phyloP scores from a whole-genome alignment of 140 eudicot species.

The Anethum foeniculum region DNA sequence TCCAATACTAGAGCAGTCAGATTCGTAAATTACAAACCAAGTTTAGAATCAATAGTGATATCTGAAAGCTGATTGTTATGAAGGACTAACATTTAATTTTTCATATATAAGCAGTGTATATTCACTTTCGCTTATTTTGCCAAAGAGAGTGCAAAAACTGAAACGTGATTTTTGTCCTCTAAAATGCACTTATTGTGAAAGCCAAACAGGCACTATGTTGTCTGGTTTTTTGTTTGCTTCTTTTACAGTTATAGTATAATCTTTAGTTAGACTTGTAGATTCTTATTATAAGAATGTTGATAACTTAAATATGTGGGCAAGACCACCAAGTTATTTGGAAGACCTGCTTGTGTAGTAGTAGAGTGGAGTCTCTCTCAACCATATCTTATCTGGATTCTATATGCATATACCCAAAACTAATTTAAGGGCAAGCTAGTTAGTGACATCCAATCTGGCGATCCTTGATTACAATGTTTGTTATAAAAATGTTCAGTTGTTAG shows the following conservation, averaged over 20 bases:
- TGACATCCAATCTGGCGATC: background rate
- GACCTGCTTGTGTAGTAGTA: background rate
- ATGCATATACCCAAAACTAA: background rate
- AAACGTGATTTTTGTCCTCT: too few species aligned
- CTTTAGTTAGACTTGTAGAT: background rate
- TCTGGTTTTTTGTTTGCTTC: background rate
- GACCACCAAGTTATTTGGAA: background rate
- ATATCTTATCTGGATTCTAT: background rate
- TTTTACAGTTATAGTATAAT: background rate
- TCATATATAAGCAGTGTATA: too few species aligned
- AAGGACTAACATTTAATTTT: too few species aligned
- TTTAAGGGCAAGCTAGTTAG: background rate
- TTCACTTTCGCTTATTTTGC: too few species aligned
- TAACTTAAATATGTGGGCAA: background rate
- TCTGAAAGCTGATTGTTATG: too few species aligned
- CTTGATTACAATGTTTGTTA: background rate
- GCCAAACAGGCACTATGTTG: background rate
- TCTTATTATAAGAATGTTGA: background rate
- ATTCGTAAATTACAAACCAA: too few species aligned
- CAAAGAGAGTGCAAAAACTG: too few species aligned
- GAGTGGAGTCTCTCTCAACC: background rate
- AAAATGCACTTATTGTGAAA: too few species aligned
- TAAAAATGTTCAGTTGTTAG: background rate
- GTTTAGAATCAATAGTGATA: too few species aligned
- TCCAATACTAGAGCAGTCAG: too few species aligned